Evolutionary conservation across 164 flowering plant genomes (phyloP).

Genomic region (Vitis rupestris): DNA sequence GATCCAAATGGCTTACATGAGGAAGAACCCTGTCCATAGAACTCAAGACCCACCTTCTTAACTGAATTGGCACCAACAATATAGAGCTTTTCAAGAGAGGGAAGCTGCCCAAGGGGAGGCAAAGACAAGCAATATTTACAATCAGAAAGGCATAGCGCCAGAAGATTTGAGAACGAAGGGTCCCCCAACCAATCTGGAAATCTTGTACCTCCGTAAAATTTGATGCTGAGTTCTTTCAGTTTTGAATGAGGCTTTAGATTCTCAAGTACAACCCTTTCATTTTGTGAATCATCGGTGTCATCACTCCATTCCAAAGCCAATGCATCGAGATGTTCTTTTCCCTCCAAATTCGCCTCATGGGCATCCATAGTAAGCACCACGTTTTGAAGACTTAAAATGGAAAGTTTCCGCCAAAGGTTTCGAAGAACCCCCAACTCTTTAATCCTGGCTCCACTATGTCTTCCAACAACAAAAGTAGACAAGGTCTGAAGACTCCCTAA

Average conservation of each 20-base stretch:
- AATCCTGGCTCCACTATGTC: not conserved
- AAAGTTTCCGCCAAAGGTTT: conserved; percentile 2
- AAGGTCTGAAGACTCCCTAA: conserved; percentile 11
- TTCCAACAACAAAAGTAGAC: conserved; percentile 2
- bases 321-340: conserved; percentile 9
- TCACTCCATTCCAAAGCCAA: conserved; percentile 14
- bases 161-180: conserved; percentile 3
- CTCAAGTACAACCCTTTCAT: conserved; percentile 9
- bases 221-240: conserved; percentile 10
- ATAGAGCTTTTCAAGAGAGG: conserved; percentile 7
- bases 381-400: conserved; percentile 10
- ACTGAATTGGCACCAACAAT: conserved; percentile 4
- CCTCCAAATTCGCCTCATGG: conserved; percentile 10
- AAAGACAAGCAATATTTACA: conserved; percentile 12
- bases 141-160: not conserved
- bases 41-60: conserved; percentile 6
- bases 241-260: conserved; percentile 7
- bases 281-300: not conserved
- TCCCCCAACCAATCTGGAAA: conserved; percentile 22
- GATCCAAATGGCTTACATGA: conserved; percentile 2
- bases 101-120: conserved; percentile 18
- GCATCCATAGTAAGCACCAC: conserved; percentile 13
- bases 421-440: conserved; percentile 5
- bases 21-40: conserved; percentile 1
- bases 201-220: conserved; percentile 8